Evolutionary conservation across 1,284 basidiomycete genomes (phyloP).

Genomic region (Cryptococcus sp.): DNA sequence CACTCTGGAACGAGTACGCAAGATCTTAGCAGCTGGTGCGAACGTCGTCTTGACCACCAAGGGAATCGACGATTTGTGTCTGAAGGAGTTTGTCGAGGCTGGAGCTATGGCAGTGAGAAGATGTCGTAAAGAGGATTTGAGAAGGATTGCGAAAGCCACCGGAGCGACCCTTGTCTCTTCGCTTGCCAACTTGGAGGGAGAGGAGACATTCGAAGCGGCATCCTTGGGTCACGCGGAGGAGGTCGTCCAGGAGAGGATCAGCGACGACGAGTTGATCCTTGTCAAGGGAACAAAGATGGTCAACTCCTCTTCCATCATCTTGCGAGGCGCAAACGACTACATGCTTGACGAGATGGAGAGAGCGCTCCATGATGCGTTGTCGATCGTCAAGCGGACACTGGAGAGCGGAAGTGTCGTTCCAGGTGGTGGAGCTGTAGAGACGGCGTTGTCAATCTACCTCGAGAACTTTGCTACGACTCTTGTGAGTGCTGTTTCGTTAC

Average conservation of each 20-base stretch:
- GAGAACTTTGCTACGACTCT: constrained; percentile 99
- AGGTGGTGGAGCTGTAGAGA: constrained; percentile 96
- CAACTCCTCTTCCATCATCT: constrained; percentile 86
- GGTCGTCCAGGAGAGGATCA: constrained; percentile 93
- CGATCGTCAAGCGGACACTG: constrained; percentile 93
- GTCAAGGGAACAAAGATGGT: constrained; percentile 98
- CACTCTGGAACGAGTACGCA: constrained; percentile 91
- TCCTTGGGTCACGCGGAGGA: constrained; percentile 91
- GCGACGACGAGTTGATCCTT: constrained; percentile 97
- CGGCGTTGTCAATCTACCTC: constrained; percentile 93
- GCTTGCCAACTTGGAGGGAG: constrained; percentile 94
- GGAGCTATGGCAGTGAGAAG: constrained; percentile 98
- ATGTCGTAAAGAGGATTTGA: constrained; percentile 96
- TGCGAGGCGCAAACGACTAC: constrained; percentile 98
- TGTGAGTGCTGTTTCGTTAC: constrained; percentile 57
- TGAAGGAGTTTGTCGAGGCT: constrained; percentile 99
- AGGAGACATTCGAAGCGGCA: constrained; percentile 93
- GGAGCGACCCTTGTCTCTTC: constrained; percentile 92
- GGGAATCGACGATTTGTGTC: constrained; percentile 95
- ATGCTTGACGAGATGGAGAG: constrained; percentile 99
- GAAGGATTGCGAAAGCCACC: constrained; percentile 95
- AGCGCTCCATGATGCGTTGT: constrained; percentile 90
- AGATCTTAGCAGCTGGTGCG: constrained; percentile 93
- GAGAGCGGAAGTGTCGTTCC: constrained; percentile 96
- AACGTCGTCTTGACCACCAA: constrained; percentile 98